phyloP scores from a whole-genome alignment of 495 filamentous ascomycete genomes.

The Aspergillus panamensis region DNA sequence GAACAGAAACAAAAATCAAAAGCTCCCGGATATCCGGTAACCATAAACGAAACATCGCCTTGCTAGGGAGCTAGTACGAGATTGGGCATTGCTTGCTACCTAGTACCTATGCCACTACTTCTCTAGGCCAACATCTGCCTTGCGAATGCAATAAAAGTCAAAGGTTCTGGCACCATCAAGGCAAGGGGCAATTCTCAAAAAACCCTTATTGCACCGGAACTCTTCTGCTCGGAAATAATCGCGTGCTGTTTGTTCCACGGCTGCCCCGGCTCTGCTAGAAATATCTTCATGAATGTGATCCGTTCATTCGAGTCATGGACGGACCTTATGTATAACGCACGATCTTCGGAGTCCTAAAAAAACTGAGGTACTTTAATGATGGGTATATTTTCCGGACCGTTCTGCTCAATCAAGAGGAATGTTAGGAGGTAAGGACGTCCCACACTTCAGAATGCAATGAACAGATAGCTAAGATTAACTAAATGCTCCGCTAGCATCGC shows the following conservation, averaged over 20 bases:
- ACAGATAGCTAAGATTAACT: conserved; percentile 4
- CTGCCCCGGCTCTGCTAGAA: not conserved
- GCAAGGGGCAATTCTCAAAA: conserved; percentile 15
- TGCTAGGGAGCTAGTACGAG: not conserved
- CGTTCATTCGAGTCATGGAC: not conserved
- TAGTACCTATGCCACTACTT: not conserved
- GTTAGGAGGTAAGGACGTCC: conserved; percentile 11
- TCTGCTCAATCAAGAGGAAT: conserved; percentile 23
- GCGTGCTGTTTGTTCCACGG: not conserved
- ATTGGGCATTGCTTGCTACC: conserved; percentile 5
- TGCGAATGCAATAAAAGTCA: conserved; percentile 2
- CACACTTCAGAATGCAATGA: conserved; percentile 22
- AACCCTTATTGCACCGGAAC: not conserved
- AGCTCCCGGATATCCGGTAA: no score
- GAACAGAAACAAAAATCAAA: no score
- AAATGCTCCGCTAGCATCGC: conserved; percentile 14
- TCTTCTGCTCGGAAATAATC: not conserved
- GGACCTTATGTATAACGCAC: not conserved
- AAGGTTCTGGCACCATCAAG: conserved; percentile 7
- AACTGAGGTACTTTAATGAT: no score
- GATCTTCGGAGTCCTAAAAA: not conserved
- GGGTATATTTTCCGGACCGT: no score
- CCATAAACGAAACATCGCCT: not conserved
- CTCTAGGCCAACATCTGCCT: not conserved
- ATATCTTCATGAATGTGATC: not conserved